Evolutionary conservation across 352 stramenopile genomes (phyloP).

Genomic region (Phytopythium delawarense): DNA sequence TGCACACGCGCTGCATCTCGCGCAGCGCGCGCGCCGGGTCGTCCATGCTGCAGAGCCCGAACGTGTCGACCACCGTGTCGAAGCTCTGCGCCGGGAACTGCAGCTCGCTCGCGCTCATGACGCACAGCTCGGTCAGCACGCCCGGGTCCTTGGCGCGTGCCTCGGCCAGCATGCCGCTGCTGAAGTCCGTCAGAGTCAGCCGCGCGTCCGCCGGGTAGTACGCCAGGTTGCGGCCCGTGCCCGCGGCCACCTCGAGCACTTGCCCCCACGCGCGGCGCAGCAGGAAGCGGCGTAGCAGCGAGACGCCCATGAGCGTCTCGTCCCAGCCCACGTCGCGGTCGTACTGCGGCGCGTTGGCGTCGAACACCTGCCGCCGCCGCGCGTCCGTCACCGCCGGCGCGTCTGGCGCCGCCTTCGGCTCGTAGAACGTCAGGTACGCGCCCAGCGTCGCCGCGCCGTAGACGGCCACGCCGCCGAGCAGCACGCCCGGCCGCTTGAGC

Average conservation of each 20-base stretch:
- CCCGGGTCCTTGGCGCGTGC: constrained; percentile 8
- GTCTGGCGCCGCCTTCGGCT: constrained; percentile 31
- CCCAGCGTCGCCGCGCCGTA: constrained; percentile 51
- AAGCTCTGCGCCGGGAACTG: constrained; percentile 77
- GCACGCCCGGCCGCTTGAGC: constrained; percentile 34
- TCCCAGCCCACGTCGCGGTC: constrained; percentile 76
- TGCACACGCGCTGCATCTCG: constrained; percentile 94
- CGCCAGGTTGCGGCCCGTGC: constrained; percentile 92
- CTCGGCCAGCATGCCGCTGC: constrained; percentile 68
- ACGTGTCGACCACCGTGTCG: constrained; percentile 96
- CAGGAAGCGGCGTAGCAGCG: constrained; percentile 76
- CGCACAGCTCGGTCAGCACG: constrained; percentile 26
- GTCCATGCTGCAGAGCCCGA: constrained; percentile 95
- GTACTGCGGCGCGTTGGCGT: constrained; percentile 70
- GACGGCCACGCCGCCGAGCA: constrained; percentile 50
- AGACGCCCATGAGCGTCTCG: constrained; percentile 76
- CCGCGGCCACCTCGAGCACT: constrained; percentile 92
- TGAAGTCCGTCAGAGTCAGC: constrained; percentile 74
- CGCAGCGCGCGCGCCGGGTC: constrained; percentile 87
- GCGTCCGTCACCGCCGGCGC: constrained; percentile 37
- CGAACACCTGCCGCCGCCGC: constrained; percentile 56
- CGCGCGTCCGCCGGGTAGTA: constrained; percentile 70
- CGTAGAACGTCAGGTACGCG: constrained; percentile 74
- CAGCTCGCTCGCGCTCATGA: constrained; percentile 61
- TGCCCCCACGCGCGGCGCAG: constrained; percentile 62